Percentiles rank a stretch among this genome's conserved stretches.
Evolutionary conservation across 805 yeast genomes (phyloP).

Genomic region (Candida golubevii): DNA sequence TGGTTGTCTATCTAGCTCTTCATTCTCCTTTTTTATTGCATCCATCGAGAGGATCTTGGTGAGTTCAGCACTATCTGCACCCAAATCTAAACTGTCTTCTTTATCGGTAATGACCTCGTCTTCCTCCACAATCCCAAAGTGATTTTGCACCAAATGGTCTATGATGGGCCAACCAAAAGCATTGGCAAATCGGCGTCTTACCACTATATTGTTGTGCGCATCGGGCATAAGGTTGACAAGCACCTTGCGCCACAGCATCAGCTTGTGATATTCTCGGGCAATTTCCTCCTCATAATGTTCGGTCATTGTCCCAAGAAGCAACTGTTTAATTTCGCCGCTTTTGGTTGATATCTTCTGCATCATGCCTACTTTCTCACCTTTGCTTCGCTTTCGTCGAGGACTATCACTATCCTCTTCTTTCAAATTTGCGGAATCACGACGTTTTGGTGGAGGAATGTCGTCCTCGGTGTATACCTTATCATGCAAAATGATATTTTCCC

Average conservation of each 20-base stretch:
- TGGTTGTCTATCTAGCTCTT: constrained; percentile 28
- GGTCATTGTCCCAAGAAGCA: constrained; percentile 22
- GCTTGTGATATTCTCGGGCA: constrained; percentile 84
- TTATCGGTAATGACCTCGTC: constrained; percentile 6
- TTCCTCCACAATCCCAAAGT: constrained; percentile 38
- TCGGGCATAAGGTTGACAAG: constrained; percentile 83
- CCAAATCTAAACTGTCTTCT: constrained; percentile 11
- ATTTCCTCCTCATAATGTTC: constrained; percentile 66
- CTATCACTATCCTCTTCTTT: neutral
- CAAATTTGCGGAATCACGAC: too few relatives aligned
- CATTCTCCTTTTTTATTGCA: constrained; percentile 32
- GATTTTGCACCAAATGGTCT: constrained; percentile 71
- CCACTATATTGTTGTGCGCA: constrained; percentile 91
- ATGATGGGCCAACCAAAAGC: constrained; percentile 95
- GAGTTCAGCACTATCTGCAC: constrained; percentile 16
- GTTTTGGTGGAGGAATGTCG: constrained; percentile 37
- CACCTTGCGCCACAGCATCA: constrained; percentile 87
- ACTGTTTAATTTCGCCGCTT: constrained; percentile 16
- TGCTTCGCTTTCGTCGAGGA: neutral
- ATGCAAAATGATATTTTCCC: constrained; percentile 72
- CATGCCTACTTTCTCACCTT: constrained; percentile 11
- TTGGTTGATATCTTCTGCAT: constrained; percentile 13
- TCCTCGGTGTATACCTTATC: constrained; percentile 67
- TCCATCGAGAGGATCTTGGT: constrained; percentile 29
- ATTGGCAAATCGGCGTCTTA: constrained; percentile 82